Percentiles rank a stretch among this genome's conserved stretches.
Evolutionary conservation across 2,329 filamentous ascomycete species (phyloP).

Genomic region (Talaromyces sp.): DNA sequence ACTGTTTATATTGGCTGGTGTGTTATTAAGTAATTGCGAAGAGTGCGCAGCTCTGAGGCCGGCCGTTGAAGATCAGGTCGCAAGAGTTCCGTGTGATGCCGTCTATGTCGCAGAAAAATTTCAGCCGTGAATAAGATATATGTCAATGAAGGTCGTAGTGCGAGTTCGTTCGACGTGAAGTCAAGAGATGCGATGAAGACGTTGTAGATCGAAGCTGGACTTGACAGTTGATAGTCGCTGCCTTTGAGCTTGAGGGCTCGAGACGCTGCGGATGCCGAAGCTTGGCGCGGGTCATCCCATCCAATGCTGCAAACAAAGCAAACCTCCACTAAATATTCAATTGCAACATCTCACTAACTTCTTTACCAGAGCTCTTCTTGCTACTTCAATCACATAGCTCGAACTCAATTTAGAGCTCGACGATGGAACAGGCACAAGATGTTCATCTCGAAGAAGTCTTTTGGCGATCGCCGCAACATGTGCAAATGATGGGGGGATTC

Average conservation of each 20-base stretch:
- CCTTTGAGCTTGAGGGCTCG: conserved; percentile 4
- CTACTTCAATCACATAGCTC: too few relatives aligned
- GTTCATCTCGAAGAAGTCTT: conserved; percentile 43
- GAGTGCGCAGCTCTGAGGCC: conserved; percentile 5
- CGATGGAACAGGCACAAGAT: conserved; percentile 36
- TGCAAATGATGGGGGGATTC: conserved; percentile 46
- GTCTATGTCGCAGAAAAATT: neutral
- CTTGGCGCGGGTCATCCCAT: conserved; percentile 10
- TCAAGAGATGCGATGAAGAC: neutral
- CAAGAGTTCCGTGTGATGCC: neutral
- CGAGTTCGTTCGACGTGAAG: neutral
- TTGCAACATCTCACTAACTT: neutral
- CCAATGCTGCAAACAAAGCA: conserved; percentile 17
- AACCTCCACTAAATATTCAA: conserved; percentile 5
- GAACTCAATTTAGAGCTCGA: too few relatives aligned
- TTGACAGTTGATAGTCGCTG: neutral
- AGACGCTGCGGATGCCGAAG: conserved; percentile 6
- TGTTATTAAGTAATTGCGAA: neutral
- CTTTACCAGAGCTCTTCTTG: neutral
- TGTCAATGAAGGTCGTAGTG: neutral
- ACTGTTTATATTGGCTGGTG: conserved; percentile 21
- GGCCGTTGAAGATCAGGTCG: neutral
- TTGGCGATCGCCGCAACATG: conserved; percentile 44
- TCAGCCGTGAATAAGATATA: neutral
- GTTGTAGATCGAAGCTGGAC: neutral